phyloP scores from a whole-genome alignment of 140 eudicot species.

The Flaveria floridana region DNA sequence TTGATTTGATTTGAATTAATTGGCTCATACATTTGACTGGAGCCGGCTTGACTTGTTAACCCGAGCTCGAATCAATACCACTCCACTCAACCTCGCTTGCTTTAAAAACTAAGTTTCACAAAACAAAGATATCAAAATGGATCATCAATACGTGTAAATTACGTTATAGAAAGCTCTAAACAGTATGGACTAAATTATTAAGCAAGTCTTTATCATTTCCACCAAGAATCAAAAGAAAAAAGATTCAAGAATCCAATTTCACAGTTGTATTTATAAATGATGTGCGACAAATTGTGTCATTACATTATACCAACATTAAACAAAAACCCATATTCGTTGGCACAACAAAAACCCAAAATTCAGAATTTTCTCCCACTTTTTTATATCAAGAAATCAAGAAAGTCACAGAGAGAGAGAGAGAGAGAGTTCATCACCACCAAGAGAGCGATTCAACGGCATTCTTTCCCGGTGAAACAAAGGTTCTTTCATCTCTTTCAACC shows the following conservation, averaged over 20 bases:
- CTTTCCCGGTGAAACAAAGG: conserved; percentile 58
- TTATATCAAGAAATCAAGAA: conserved; percentile 20
- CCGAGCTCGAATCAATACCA: no score
- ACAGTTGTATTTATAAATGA: conserved; percentile 22
- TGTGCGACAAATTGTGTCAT: conserved; percentile 11
- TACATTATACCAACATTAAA: conserved; percentile 26
- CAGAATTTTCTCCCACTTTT: conserved; percentile 14
- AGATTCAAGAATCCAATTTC: not conserved
- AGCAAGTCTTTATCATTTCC: conserved; percentile 17
- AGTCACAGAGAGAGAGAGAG: conserved; percentile 15
- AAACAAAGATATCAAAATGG: not conserved
- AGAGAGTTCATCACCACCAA: conserved; percentile 41
- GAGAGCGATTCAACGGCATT: conserved; percentile 79
- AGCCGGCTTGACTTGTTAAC: no score
- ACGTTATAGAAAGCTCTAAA: not conserved
- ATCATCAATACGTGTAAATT: conserved; percentile 2
- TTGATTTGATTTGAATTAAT: not conserved
- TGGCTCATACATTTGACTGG: not conserved
- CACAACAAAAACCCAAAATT: conserved; percentile 30
- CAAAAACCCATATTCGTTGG: conserved; percentile 26
- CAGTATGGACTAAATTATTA: conserved; percentile 1
- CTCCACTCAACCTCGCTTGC: not conserved
- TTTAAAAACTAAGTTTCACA: no score
- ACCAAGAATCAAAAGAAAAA: conserved; percentile 2
- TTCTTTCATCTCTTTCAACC: conserved; percentile 15